phyloP scores from a whole-genome alignment of 306 rosid genomes.

The Herpetospermum pedunculosum region DNA sequence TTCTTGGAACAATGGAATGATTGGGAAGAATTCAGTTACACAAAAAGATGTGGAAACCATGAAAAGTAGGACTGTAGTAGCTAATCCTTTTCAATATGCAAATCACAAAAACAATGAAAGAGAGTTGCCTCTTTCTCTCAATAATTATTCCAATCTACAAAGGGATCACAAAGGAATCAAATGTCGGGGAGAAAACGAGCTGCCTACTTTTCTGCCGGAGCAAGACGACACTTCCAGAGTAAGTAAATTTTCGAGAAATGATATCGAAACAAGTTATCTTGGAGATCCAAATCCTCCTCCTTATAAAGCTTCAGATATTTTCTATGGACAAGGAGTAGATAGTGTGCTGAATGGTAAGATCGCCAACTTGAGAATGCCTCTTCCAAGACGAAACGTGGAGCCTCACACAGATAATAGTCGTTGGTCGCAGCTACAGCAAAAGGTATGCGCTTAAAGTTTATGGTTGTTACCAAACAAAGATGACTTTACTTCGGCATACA shows the following conservation, averaged over 20 bases:
- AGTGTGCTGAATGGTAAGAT: slow-evolving; percentile 27
- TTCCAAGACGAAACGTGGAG: slow-evolving; percentile 17
- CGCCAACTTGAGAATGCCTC: slow-evolving; percentile 17
- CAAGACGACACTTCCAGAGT: slow-evolving; percentile 34
- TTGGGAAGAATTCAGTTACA: slow-evolving; percentile 19
- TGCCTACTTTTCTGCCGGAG: slow-evolving; percentile 31
- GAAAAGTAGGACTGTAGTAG: slow-evolving; percentile 20
- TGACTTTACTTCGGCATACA: background rate
- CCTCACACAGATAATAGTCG: slow-evolving; percentile 25
- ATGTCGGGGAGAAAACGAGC: slow-evolving; percentile 35
- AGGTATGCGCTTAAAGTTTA: slow-evolving; percentile 19
- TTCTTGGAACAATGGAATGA: slow-evolving; percentile 26
- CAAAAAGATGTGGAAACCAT: slow-evolving; percentile 29
- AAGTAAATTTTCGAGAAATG: slow-evolving; percentile 32
- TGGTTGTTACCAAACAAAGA: background rate
- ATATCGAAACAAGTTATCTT: slow-evolving; percentile 25
- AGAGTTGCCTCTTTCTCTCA: slow-evolving; percentile 46
- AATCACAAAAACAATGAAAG: slow-evolving; percentile 27
- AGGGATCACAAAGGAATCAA: slow-evolving; percentile 27
- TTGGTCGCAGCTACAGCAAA: slow-evolving; percentile 22
- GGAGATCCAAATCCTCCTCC: slow-evolving; percentile 22
- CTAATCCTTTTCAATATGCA: slow-evolving; percentile 23
- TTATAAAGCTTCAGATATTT: slow-evolving; percentile 24
- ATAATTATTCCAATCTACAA: slow-evolving; percentile 28
- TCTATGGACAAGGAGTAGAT: slow-evolving; percentile 14